phyloP scores from a whole-genome alignment of 129 eudicot species.

The Calendula officinalis region DNA sequence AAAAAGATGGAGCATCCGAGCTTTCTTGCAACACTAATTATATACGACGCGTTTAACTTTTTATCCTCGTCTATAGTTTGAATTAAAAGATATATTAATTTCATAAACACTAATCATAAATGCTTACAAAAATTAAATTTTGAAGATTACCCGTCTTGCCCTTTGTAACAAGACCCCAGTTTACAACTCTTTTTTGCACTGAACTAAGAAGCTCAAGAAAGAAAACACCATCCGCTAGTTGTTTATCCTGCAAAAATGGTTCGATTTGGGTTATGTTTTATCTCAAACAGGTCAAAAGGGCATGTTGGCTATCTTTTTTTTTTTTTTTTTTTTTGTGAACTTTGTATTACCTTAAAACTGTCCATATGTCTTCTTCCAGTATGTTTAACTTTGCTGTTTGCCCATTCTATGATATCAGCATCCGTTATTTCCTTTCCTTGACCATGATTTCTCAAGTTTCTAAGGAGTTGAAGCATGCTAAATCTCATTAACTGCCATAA shows the following conservation, averaged over 20 bases:
- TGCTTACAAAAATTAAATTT: conserved; percentile 2
- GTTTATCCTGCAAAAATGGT: conserved; percentile 60
- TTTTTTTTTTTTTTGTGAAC: too few relatives aligned
- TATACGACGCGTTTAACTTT: conserved; percentile 75
- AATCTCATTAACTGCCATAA: conserved; percentile 95
- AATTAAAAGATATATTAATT: not conserved
- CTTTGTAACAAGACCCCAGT: conserved; percentile 88
- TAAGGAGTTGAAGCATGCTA: conserved; percentile 78
- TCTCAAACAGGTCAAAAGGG: too few relatives aligned
- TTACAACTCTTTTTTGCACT: conserved; percentile 87
- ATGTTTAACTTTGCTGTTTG: conserved; percentile 72
- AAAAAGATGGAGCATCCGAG: conserved; percentile 88
- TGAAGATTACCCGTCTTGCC: conserved; percentile 61
- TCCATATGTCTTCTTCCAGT: conserved; percentile 67
- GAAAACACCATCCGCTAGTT: conserved; percentile 66
- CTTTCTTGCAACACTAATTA: conserved; percentile 95
- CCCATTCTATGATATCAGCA: conserved; percentile 80
- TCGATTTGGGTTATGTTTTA: too few relatives aligned
- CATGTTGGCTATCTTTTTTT: too few relatives aligned
- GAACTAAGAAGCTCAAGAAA: conserved; percentile 88
- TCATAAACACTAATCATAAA: not conserved
- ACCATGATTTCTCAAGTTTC: conserved; percentile 66
- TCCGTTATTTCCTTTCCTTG: conserved; percentile 90
- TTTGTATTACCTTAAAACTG: conserved; percentile 67
- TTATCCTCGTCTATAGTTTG: conserved; percentile 74